Percentiles rank a stretch among this genome's conserved stretches.
Evolutionary conservation across 129 eudicot species (phyloP).

Genomic region (Artemisia argyi): DNA sequence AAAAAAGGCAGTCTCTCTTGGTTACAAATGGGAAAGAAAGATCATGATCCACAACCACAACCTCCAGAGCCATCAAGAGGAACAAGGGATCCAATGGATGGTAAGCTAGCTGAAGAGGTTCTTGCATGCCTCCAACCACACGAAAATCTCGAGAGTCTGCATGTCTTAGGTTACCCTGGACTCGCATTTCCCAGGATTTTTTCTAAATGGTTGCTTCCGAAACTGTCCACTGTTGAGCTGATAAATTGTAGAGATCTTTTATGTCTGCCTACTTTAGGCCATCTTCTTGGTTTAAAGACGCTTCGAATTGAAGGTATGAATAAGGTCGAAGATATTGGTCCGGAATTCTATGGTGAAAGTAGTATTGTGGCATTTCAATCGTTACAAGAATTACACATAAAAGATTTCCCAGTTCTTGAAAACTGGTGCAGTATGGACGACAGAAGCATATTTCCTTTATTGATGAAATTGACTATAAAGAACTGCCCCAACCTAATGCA

Average conservation of each 20-base stretch:
- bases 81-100: slow-evolving; percentile 5
- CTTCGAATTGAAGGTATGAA: slow-evolving; percentile 32
- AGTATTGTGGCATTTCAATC: slow-evolving; percentile 30
- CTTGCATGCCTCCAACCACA: slow-evolving; percentile 26
- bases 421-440: slow-evolving; percentile 10
- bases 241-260: slow-evolving; percentile 26
- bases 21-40: slow-evolving; percentile 13
- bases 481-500: slow-evolving; percentile 20
- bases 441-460: slow-evolving; percentile 19
- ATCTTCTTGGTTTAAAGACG: slow-evolving; percentile 28
- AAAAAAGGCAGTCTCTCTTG: slow-evolving; percentile 21
- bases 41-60: slow-evolving; percentile 11
- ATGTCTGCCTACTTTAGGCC: slow-evolving; percentile 29
- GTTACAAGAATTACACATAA: slow-evolving; percentile 24
- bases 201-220: slow-evolving; percentile 27
- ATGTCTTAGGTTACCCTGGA: slow-evolving; percentile 34
- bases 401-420: slow-evolving; percentile 19
- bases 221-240: slow-evolving; percentile 18
- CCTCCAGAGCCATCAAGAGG: slow-evolving; percentile 10
- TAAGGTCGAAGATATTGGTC: slow-evolving; percentile 15
- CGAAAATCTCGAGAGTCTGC: slow-evolving; percentile 22
- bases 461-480: slow-evolving; percentile 16
- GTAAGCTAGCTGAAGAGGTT: slow-evolving; percentile 18
- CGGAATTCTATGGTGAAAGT: slow-evolving; percentile 24
- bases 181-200: slow-evolving; percentile 12